Conservation (phyloP, 1,139 yeast species). For the Pichia sp. region DNA sequence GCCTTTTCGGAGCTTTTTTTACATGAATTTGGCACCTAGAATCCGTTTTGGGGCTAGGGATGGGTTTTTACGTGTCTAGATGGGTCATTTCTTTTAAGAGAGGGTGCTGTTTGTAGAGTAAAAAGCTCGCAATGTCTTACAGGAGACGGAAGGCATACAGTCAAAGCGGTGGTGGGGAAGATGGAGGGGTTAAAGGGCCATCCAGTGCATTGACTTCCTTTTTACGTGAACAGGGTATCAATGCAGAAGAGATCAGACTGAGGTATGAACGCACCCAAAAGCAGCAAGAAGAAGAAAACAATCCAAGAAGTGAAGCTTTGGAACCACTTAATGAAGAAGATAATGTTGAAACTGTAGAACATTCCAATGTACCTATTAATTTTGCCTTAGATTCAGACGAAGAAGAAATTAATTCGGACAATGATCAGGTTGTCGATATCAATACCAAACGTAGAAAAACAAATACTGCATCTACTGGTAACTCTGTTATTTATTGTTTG, state of each 20-base stretch:
- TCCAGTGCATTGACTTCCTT: constrained; percentile 76
- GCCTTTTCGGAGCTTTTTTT: neutral
- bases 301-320: neutral
- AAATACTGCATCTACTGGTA: constrained; percentile 27
- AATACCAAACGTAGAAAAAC: neutral
- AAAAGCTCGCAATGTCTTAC: constrained; percentile 17
- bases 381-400: constrained; percentile 24
- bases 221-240: constrained; percentile 77
- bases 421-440: constrained; percentile 31
- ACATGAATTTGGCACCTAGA: neutral
- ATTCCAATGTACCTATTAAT: constrained; percentile 2
- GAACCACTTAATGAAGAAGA: constrained; percentile 2
- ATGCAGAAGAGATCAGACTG: constrained; percentile 66
- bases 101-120: neutral
- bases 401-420: constrained; percentile 35
- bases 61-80: neutral
- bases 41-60: too few species aligned
- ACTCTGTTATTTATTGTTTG: constrained; percentile 38
- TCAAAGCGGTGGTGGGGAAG: neutral
- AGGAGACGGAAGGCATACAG: constrained; percentile 13
- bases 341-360: neutral
- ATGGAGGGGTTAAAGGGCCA: constrained; percentile 58
- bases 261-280: constrained; percentile 41
- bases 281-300: constrained; percentile 13
- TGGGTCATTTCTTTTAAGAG: neutral